These are phyloP conservation scores for Russula griseocarnosa DNA, from an alignment of 768 basidiomycete species.

Conservation along the genomic window DNA sequence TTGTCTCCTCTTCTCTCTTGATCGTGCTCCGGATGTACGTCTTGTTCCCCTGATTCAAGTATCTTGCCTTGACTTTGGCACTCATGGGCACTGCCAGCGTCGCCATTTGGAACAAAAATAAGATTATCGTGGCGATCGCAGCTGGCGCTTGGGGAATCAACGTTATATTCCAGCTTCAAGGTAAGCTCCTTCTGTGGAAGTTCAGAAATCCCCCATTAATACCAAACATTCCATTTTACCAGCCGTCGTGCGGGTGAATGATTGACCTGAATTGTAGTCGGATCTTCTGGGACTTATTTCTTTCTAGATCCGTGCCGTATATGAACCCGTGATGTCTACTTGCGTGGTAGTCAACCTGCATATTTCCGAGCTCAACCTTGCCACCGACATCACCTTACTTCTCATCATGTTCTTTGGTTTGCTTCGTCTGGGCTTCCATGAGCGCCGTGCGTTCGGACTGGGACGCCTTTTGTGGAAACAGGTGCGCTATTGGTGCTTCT, in stretches of 20 bases:
- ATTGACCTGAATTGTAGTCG: no score
- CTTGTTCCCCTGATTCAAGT: no score
- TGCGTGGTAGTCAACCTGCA: neutral
- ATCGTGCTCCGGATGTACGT: slow-evolving; percentile 1
- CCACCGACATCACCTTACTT: neutral
- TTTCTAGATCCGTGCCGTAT: neutral
- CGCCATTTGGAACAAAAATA: neutral
- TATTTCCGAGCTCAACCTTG: neutral
- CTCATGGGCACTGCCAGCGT: neutral
- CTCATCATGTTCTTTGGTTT: neutral
- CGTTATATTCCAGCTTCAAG: neutral
- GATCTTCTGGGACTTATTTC: neutral
- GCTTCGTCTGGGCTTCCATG: neutral
- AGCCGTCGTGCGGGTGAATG: no score
- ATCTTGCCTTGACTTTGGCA: no score
- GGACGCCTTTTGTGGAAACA: slow-evolving; percentile 3
- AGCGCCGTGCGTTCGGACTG: neutral
- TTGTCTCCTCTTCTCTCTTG: neutral
- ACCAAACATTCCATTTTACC: no score
- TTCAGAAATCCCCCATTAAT: no score
- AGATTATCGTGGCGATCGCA: neutral
- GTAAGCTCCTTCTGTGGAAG: neutral
- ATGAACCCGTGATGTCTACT: neutral
- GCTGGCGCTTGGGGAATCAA: neutral
- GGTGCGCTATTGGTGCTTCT: neutral